A percentile compares a stretch with the other conserved stretches of the same genome.
Conservation (phyloP, 768 basidiomycete species). For the Hygrocybe punicea region DNA sequence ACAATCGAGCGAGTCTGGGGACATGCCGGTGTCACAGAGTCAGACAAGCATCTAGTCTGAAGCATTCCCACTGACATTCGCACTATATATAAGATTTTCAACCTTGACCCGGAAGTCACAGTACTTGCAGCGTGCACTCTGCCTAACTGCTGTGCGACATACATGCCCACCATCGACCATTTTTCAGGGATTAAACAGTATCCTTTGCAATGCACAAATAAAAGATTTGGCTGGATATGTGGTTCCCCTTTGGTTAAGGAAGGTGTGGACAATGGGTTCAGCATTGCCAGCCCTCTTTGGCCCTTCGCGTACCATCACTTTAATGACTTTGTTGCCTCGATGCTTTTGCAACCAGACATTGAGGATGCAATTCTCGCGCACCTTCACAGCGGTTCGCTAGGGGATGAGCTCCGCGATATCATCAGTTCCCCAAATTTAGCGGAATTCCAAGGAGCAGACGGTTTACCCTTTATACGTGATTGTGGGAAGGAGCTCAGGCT, state of each 20-base stretch:
- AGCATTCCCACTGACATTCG: background rate
- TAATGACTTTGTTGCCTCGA: slow-evolving; percentile 5
- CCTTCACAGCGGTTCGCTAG: background rate
- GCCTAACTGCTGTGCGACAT: background rate
- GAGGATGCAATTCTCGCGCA: slow-evolving; percentile 7
- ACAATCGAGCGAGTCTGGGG: background rate
- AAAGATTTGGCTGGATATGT: background rate
- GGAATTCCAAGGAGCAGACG: background rate
- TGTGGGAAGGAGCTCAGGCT: background rate
- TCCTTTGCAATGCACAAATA: background rate
- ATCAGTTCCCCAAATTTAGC: background rate
- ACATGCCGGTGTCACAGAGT: background rate
- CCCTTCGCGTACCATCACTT: slow-evolving; percentile 9
- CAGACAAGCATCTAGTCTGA: background rate
- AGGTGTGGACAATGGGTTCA: background rate
- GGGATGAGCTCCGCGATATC: slow-evolving; percentile 1
- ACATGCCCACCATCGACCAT: background rate
- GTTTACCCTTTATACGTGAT: background rate
- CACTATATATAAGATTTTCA: background rate
- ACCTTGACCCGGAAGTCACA: background rate
- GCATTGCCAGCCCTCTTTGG: background rate
- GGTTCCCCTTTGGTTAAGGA: background rate
- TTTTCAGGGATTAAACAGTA: background rate
- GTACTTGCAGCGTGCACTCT: background rate
- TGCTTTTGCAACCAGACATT: slow-evolving; percentile 5